Percentiles rank a stretch among this genome's conserved stretches.
These are phyloP conservation scores for Irpex lacteus DNA, from an alignment of 1,284 basidiomycete genomes.

Conservation along the genomic window DNA sequence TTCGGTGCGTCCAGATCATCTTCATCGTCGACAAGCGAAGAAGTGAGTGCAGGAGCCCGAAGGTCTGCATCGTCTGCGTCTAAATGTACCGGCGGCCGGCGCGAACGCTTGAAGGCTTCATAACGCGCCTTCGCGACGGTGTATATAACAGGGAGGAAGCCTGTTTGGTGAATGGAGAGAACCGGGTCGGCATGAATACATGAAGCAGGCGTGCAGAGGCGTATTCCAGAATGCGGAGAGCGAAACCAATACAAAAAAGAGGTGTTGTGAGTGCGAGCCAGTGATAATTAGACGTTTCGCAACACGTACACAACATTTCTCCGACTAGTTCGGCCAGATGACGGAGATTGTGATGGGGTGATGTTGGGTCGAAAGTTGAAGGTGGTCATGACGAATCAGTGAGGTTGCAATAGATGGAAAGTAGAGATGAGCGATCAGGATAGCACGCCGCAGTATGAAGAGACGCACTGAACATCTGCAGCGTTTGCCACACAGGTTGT, in stretches of 20 bases:
- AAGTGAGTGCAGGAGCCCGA: slow-evolving; percentile 13
- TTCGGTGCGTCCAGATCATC: slow-evolving; percentile 21
- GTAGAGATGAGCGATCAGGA: slow-evolving; percentile 19
- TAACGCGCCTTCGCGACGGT: slow-evolving; percentile 46
- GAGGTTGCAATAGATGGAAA: slow-evolving; percentile 1
- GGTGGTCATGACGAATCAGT: background rate
- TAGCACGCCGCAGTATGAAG: slow-evolving; percentile 8
- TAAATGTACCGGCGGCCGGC: slow-evolving; percentile 49
- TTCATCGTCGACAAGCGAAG: slow-evolving; percentile 20
- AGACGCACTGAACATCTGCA: slow-evolving; percentile 87
- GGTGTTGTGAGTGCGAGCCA: slow-evolving; percentile 22
- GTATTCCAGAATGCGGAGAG: background rate
- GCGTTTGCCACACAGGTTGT: slow-evolving; percentile 91
- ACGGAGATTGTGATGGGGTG: slow-evolving; percentile 20
- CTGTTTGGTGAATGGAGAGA: slow-evolving; percentile 34
- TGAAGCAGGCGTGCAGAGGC: slow-evolving; percentile 14
- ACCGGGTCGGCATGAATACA: slow-evolving; percentile 15
- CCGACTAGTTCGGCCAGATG: slow-evolving; percentile 59
- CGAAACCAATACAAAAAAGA: slow-evolving; percentile 20
- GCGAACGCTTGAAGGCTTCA: slow-evolving; percentile 33
- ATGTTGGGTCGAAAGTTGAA: background rate
- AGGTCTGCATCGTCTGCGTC: slow-evolving; percentile 33
- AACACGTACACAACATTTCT: slow-evolving; percentile 84
- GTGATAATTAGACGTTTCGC: slow-evolving; percentile 17
- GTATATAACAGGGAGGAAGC: slow-evolving; percentile 82